Conservation (phyloP, 768 basidiomycete genomes). For the Candolleomyces aberdarensis region DNA sequence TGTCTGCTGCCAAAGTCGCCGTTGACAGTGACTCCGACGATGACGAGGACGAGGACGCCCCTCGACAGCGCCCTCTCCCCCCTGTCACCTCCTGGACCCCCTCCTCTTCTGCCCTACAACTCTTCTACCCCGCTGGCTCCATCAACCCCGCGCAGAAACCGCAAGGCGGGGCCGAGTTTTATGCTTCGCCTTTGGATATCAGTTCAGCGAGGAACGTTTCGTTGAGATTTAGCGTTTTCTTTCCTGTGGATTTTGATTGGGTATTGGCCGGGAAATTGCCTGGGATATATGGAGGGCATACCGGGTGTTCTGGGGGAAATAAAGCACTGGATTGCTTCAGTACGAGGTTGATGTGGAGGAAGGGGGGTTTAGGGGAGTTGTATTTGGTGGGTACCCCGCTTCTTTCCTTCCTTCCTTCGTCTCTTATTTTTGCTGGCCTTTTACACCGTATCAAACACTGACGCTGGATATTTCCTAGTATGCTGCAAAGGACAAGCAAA, state of each 20-base stretch:
- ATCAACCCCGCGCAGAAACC: slow-evolving; percentile 64
- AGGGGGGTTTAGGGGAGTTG: slow-evolving; percentile 65
- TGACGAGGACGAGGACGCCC: background rate
- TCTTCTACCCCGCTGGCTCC: slow-evolving; percentile 66
- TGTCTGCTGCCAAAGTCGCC: slow-evolving; percentile 5
- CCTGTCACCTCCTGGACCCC: slow-evolving; percentile 13
- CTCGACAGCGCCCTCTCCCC: background rate
- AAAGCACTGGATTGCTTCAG: slow-evolving; percentile 76
- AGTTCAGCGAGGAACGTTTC: slow-evolving; percentile 49
- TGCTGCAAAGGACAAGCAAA: slow-evolving; percentile 71
- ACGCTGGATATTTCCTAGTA: slow-evolving; percentile 45
- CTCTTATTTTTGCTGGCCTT: background rate
- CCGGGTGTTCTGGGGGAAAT: slow-evolving; percentile 69
- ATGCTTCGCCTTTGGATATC: slow-evolving; percentile 44
- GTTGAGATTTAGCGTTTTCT: slow-evolving; percentile 71
- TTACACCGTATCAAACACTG: too few species aligned
- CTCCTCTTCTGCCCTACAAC: slow-evolving; percentile 46
- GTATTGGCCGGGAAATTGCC: slow-evolving; percentile 84
- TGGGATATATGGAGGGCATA: slow-evolving; percentile 71
- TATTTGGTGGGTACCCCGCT: slow-evolving; percentile 53
- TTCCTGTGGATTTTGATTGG: slow-evolving; percentile 72
- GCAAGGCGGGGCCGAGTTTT: slow-evolving; percentile 73
- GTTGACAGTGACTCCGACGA: background rate
- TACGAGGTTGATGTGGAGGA: slow-evolving; percentile 83
- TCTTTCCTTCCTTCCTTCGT: background rate